Evolutionary conservation across 1,284 basidiomycete genomes (phyloP).

Genomic region (Tremellales sp.): DNA sequence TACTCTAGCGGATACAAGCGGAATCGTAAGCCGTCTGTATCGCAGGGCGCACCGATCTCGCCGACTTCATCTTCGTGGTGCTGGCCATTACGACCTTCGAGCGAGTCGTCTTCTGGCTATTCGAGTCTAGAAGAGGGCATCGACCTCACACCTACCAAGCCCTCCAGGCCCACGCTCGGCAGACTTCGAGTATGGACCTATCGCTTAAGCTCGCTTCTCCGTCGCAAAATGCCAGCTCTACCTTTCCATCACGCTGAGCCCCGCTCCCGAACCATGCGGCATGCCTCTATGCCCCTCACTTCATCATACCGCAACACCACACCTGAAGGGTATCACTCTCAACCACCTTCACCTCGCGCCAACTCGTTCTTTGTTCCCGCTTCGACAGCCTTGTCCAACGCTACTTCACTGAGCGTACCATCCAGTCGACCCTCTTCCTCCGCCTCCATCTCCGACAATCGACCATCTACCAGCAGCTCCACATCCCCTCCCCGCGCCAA

Average conservation of each 20-base stretch:
- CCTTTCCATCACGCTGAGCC: not conserved
- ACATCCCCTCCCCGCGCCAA: not conserved
- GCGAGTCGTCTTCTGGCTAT: slow-evolving; percentile 1
- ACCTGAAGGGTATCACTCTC: slow-evolving; percentile 3
- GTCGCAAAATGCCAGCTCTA: slow-evolving; percentile 8
- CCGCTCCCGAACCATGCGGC: slow-evolving; percentile 1
- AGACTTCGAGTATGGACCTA: slow-evolving; percentile 21
- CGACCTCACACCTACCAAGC: slow-evolving; percentile 2
- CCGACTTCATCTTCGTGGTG: not conserved
- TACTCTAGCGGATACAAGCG: slow-evolving; percentile 8
- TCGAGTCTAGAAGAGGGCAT: slow-evolving; percentile 18
- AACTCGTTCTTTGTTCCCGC: slow-evolving; percentile 13
- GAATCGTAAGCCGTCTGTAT: slow-evolving; percentile 23
- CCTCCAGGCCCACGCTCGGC: slow-evolving; percentile 9
- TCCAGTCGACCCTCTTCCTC: slow-evolving; percentile 4
- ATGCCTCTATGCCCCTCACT: slow-evolving; percentile 11
- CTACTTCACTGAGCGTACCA: not conserved
- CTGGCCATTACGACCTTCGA: not conserved
- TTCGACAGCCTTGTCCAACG: not conserved
- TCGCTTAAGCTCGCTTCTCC: slow-evolving; percentile 12
- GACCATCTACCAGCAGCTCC: not conserved
- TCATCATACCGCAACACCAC: not conserved
- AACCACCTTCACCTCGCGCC: slow-evolving; percentile 14
- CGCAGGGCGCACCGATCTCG: slow-evolving; percentile 2
- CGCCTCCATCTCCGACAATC: not conserved